Conservation (phyloP, 129 eudicot genomes). For the Lactuca saligna region DNA sequence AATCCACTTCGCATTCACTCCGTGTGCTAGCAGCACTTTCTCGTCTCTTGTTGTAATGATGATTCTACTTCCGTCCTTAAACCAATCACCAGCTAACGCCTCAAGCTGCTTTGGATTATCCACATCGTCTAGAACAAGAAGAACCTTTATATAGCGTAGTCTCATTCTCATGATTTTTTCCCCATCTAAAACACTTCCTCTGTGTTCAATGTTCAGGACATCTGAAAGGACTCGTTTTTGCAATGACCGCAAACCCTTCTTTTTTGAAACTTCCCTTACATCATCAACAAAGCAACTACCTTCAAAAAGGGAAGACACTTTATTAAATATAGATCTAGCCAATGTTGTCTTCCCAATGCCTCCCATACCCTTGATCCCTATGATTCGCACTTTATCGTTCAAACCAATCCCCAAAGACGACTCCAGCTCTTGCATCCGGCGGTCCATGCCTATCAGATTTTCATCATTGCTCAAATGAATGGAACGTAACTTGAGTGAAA, state of each 20-base stretch:
- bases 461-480: neutral
- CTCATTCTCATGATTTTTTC: neutral
- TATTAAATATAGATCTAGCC: neutral
- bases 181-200: conserved; percentile 6
- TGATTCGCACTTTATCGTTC: no score
- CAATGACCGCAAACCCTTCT: neutral
- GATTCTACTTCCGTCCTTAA: neutral
- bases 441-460: neutral
- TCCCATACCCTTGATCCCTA: no score
- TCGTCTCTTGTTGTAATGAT: neutral
- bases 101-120: neutral
- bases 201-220: neutral
- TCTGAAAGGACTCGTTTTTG: conserved; percentile 17
- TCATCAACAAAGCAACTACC: conserved; percentile 6
- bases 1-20: neutral
- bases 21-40: neutral
- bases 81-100: conserved; percentile 3
- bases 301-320: neutral
- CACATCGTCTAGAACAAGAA: conserved; percentile 6
- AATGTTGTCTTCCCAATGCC: no score
- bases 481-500: neutral
- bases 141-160: neutral
- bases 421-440: no score
- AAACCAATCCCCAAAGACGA: no score
- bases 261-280: conserved; percentile 13